Percentiles rank a stretch among this genome's conserved stretches.
phyloP scores from a whole-genome alignment of 2,329 filamentous ascomycete genomes.

The Colletotrichum caudatum region DNA sequence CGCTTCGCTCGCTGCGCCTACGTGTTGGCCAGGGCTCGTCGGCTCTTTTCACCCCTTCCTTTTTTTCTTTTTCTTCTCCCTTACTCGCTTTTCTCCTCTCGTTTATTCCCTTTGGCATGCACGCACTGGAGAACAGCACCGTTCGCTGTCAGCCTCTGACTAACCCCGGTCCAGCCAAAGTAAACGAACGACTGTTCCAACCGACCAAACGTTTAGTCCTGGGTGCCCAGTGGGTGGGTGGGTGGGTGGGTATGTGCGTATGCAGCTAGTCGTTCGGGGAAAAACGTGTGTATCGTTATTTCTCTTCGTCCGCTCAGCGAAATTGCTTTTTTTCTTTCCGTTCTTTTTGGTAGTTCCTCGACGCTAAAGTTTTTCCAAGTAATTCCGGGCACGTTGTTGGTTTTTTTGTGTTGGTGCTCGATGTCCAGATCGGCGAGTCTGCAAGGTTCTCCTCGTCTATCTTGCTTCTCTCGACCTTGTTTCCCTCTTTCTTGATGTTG shows the following conservation, averaged over 20 bases:
- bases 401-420: neutral
- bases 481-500: neutral
- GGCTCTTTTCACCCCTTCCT: constrained; percentile 4
- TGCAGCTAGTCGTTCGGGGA: constrained; percentile 20
- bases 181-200: constrained; percentile 24
- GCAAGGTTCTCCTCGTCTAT: constrained; percentile 4
- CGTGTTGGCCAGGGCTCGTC: constrained; percentile 21
- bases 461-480: constrained; percentile 4
- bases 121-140: constrained; percentile 2
- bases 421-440: neutral
- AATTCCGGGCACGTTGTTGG: constrained; percentile 17
- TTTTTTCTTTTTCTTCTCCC: neutral
- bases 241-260: constrained; percentile 22
- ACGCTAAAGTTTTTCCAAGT: constrained; percentile 23
- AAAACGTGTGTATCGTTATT: constrained; percentile 34
- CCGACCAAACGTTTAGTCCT: constrained; percentile 15
- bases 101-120: neutral
- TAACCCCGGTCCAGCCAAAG: constrained; percentile 27
- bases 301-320: neutral
- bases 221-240: neutral
- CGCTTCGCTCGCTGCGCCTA: constrained; percentile 33
- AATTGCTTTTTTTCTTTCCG: constrained; percentile 9
- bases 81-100: constrained; percentile 1
- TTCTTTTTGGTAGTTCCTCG: constrained; percentile 11
- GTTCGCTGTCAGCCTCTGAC: constrained; percentile 34